Base-by-base conservation (phyloP, 2,329 filamentous ascomycete species). In the Massarina eburnea region DNA sequence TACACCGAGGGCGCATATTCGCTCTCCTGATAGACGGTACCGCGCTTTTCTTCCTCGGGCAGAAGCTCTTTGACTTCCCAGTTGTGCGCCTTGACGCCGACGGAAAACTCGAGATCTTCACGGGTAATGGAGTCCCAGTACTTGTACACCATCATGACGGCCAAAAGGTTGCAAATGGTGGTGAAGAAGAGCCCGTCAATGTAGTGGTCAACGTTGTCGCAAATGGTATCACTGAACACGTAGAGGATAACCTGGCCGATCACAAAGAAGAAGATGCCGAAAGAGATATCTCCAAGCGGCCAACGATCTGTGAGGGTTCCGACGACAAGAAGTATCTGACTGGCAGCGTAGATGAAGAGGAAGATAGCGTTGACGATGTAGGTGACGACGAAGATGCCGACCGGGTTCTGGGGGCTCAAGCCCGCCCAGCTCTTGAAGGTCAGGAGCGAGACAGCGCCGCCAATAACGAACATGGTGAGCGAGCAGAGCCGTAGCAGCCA, bases 121-220 rank as follows among this genome's bases (percentile, higher is more conserved):
- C 89, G 91, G 18, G 94, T 99, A 71, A 99, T 99, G 14, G 91
- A 96, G 68, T 99, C 94, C 94, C 94, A 99, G 78, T 95, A 99
- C 91, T 99, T 99, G 81, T 99, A 99, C 29, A 99, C 85, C 94
- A 97, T 99, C 94, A 99, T 99, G 50, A 99, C 92, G 10, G 85
- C 90, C 34, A 99, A 77, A 35, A 99, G 74, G 67, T 99, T 99
- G 76, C 91, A 94, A 44, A 92, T 85, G 0, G 92, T 96, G 4
- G 91, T 89, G 65, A 99, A 91, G 75, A 97, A 95, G 38, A 97
- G 74, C 0, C 92, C 92, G 64, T 99, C 94, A 39, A 99, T 74
- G 67, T 97, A 99, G 71, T 99, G 94, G 71, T 89, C 85, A 30
- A 91, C 84, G 37, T 83, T 82, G 41, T 86, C 80, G 76, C 94